These are phyloP conservation scores for Massariosphaeria phaeospora DNA, from an alignment of 495 filamentous ascomycete genomes.

Conservation along the genomic window DNA sequence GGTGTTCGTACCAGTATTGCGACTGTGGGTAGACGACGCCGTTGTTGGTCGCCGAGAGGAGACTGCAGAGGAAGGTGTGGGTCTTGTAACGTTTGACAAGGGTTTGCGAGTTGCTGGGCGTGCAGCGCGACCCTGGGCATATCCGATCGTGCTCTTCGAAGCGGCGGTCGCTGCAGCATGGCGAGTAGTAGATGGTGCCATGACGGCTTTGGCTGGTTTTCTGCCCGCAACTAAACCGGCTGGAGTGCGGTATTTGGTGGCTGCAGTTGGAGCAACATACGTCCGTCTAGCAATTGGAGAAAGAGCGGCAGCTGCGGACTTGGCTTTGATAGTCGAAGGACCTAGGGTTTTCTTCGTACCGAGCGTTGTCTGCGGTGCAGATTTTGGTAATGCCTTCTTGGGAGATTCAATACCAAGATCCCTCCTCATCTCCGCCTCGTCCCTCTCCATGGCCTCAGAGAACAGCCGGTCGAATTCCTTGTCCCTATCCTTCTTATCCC, in stretches of 20 bases:
- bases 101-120: slow-evolving; percentile 47
- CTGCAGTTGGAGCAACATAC: slow-evolving; percentile 43
- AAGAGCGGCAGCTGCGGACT: slow-evolving; percentile 54
- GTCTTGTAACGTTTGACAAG: slow-evolving; percentile 25
- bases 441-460: slow-evolving; percentile 27
- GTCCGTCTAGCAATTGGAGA: slow-evolving; percentile 37
- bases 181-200: slow-evolving; percentile 52
- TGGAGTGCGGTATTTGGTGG: slow-evolving; percentile 40
- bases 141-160: slow-evolving; percentile 74
- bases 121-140: slow-evolving; percentile 66
- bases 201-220: slow-evolving; percentile 42
- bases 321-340: slow-evolving; percentile 48
- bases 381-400: slow-evolving; percentile 12
- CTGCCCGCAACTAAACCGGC: slow-evolving; percentile 42
- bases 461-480: slow-evolving; percentile 49
- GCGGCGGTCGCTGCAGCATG: slow-evolving; percentile 58
- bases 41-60: slow-evolving; percentile 1
- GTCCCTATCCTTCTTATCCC: slow-evolving; percentile 55
- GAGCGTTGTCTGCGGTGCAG: neutral
- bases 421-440: slow-evolving; percentile 18
- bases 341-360: slow-evolving; percentile 6
- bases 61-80: slow-evolving; percentile 4
- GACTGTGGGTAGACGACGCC: slow-evolving; percentile 12
- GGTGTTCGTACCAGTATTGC: neutral
- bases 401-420: slow-evolving; percentile 14